Conservation (phyloP, 1,139 yeast genomes). For the Yueomyces sp. region DNA sequence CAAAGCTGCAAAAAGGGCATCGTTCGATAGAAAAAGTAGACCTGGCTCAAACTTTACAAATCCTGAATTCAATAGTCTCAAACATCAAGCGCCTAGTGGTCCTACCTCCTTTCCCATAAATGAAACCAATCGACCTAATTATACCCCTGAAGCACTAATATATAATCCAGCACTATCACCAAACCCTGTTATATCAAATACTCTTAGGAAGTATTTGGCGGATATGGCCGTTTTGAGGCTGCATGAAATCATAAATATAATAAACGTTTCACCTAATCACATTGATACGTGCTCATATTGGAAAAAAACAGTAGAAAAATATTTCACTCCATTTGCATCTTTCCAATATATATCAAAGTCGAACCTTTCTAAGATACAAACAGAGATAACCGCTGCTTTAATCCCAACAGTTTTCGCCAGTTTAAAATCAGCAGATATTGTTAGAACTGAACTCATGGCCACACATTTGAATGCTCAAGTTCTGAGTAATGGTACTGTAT, state of each 20-base stretch:
- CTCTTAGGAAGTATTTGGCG: slow-evolving; percentile 15
- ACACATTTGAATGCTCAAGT: slow-evolving; percentile 59
- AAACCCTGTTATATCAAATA: slow-evolving; percentile 4
- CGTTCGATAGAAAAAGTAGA: too few species aligned
- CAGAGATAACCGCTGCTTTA: slow-evolving; percentile 50
- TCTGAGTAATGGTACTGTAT: slow-evolving; percentile 51
- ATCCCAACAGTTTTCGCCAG: slow-evolving; percentile 56
- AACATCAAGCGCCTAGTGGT: too few species aligned
- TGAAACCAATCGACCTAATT: too few species aligned
- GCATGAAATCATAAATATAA: slow-evolving; percentile 14
- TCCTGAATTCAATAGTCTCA: too few species aligned
- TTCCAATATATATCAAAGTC: slow-evolving; percentile 33
- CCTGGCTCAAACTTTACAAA: too few species aligned
- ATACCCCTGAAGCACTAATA: background rate
- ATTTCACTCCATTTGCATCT: slow-evolving; percentile 37
- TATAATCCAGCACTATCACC: slow-evolving; percentile 3
- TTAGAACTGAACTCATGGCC: slow-evolving; percentile 43
- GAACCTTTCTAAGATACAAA: slow-evolving; percentile 38
- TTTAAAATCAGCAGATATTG: slow-evolving; percentile 41
- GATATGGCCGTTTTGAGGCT: slow-evolving; percentile 16
- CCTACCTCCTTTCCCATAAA: too few species aligned
- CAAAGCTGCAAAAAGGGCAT: too few species aligned
- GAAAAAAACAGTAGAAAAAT: slow-evolving; percentile 34
- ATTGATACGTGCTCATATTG: slow-evolving; percentile 33
- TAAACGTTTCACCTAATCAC: slow-evolving; percentile 16